A percentile compares a stretch with the other conserved stretches of the same genome.
Evolutionary conservation across 2,329 filamentous ascomycete genomes (phyloP).

Genomic region (Trichoderma hamatum): DNA sequence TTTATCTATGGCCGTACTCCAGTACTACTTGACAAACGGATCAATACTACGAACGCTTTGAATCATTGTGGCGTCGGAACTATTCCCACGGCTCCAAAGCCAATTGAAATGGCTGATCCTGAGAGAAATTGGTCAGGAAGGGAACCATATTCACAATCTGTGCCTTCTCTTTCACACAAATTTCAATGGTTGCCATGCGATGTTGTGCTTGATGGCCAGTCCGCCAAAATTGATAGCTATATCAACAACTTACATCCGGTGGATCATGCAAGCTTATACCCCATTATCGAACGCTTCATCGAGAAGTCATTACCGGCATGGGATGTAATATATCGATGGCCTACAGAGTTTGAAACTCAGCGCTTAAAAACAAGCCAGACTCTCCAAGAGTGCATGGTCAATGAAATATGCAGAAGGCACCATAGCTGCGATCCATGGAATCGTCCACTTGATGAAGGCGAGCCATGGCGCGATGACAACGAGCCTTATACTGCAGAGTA

Average conservation of each 20-base stretch:
- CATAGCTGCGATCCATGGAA: slow-evolving; percentile 29
- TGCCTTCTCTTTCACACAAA: slow-evolving; percentile 31
- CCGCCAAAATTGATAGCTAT: slow-evolving; percentile 51
- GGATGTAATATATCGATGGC: slow-evolving; percentile 24
- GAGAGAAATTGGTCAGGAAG: not conserved
- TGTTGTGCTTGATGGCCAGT: slow-evolving; percentile 45
- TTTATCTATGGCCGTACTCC: slow-evolving; percentile 56
- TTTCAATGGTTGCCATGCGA: slow-evolving; percentile 57
- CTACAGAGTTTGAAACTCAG: slow-evolving; percentile 33
- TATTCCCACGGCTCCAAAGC: slow-evolving; percentile 31
- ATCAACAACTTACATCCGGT: slow-evolving; percentile 58
- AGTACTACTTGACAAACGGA: slow-evolving; percentile 34
- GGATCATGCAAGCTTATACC: slow-evolving; percentile 4
- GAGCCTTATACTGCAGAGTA: slow-evolving; percentile 28
- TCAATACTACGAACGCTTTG: slow-evolving; percentile 45
- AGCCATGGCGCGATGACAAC: slow-evolving; percentile 31
- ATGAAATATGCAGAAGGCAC: slow-evolving; percentile 28
- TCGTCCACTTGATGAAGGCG: slow-evolving; percentile 35
- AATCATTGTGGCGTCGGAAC: slow-evolving; percentile 40
- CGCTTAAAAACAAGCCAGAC: slow-evolving; percentile 33
- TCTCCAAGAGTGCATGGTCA: slow-evolving; percentile 29
- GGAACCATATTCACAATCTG: not conserved
- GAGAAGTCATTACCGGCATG: slow-evolving; percentile 15
- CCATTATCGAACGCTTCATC: slow-evolving; percentile 22
- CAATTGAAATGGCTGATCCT: not conserved